phyloP scores from a whole-genome alignment of 305 asterid genomes.

The Fraxinus sp. region DNA sequence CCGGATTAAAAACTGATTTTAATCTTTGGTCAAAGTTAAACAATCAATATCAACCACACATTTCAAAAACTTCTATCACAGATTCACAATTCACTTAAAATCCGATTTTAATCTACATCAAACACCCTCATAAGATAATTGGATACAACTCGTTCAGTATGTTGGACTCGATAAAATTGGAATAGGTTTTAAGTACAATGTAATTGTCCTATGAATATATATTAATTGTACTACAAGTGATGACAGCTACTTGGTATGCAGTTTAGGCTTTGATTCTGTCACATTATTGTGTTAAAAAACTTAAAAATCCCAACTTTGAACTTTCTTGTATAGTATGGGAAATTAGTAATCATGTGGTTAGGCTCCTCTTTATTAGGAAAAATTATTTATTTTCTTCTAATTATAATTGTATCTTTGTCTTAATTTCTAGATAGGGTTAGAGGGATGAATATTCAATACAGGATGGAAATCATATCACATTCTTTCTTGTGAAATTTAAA shows the following conservation, averaged over 20 bases:
- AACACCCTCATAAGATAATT: neutral
- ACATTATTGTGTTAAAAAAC: constrained; percentile 11
- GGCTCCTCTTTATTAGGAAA: constrained; percentile 11
- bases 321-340: neutral
- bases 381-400: constrained; percentile 23
- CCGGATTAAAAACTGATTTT: too few relatives aligned
- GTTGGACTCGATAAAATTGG: neutral
- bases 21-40: too few relatives aligned
- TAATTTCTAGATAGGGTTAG: constrained; percentile 25
- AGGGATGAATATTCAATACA: constrained; percentile 13
- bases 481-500: neutral
- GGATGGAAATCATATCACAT: neutral
- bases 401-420: constrained; percentile 22
- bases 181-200: constrained; percentile 7
- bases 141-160: neutral
- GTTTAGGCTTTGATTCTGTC: constrained; percentile 27
- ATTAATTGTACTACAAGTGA: constrained; percentile 25
- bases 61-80: too few relatives aligned
- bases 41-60: too few relatives aligned
- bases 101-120: too few relatives aligned
- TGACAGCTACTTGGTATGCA: constrained; percentile 24
- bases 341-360: neutral
- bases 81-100: too few relatives aligned
- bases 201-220: constrained; percentile 16
- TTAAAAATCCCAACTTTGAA: constrained; percentile 9